Base-by-base conservation (phyloP, 108 stramenopile species). In the Nitzschia putrida region DNA sequence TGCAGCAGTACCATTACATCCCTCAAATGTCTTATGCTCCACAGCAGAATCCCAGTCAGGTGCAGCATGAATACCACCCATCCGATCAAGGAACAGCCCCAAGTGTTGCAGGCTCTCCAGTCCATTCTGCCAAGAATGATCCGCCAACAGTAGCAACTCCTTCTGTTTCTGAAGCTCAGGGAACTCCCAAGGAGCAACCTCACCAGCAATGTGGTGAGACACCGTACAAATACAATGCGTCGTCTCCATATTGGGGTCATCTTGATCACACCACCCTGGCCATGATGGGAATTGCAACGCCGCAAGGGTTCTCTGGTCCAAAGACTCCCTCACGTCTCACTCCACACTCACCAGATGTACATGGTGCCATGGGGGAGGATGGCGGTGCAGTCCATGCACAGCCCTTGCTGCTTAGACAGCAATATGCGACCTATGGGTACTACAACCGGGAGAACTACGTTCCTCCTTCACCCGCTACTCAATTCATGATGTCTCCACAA, bases 391-490 rank as follows among this genome's bases (percentile, higher is more conserved):
- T 77, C 41, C 65, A 75, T 43, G 83, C 83, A 7, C 75, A 83
- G 72, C 83, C 83, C 0, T 56, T 80, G 10, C 60, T 85, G 4
- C 38, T 82, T 25, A 50, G 63, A 11, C 55, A 57, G 26, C 68
- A 64, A 39, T 74, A 74, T 24, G 64, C 77, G 57, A 68, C 75
- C 23, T 78, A 72, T 61, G 66, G 59, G 8, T 72, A 43, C 40
- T 77, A 79, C 18, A 55, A 37, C 20, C 63, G 67, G 14, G 78
- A 79, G 39, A 75, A 64, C 38, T 83, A 80, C 54, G 77, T 39
- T 53, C 85, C 85, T 37, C 80, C 82, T 9, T 82, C 80, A 57
- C 82, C 85, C 9, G 82, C 85, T 4, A 83, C 85, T 47, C 85
- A 83, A 50, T 83, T 83, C 59, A 76, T 83, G 78, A 86, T 86